phyloP scores from a whole-genome alignment of 768 basidiomycete species.

The Termitomyces sp. region DNA sequence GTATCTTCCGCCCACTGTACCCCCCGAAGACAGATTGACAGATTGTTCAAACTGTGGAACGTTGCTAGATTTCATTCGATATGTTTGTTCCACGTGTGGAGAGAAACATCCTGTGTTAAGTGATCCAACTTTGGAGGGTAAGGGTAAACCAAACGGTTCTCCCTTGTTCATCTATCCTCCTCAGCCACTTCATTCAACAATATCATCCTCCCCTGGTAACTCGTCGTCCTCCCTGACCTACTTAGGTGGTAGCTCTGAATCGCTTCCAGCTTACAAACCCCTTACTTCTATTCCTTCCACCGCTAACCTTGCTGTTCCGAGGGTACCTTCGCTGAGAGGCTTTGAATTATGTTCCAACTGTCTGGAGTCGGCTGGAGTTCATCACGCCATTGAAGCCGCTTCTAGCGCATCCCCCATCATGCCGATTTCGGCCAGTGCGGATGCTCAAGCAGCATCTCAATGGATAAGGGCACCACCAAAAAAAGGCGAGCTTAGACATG shows the following conservation, averaged over 20 bases:
- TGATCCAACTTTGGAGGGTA: constrained; percentile 41
- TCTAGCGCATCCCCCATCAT: constrained; percentile 44
- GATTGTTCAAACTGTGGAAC: constrained; percentile 82
- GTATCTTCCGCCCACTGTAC: constrained; percentile 41
- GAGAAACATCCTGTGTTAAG: constrained; percentile 55
- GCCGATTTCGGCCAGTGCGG: constrained; percentile 48
- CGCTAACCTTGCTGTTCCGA: constrained; percentile 24
- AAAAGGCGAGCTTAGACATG: constrained; percentile 79
- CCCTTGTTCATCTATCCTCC: constrained; percentile 30
- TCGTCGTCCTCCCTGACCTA: constrained; percentile 35
- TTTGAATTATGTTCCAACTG: constrained; percentile 87
- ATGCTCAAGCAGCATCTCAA: constrained; percentile 49
- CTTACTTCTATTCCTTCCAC: constrained; percentile 39
- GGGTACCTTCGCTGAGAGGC: constrained; percentile 35
- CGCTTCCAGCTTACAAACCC: constrained; percentile 33
- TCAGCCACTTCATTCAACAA: constrained; percentile 26
- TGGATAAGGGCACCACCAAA: constrained; percentile 69
- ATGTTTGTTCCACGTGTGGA: constrained; percentile 87
- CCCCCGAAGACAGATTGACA: constrained; percentile 63
- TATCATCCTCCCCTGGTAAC: constrained; percentile 23
- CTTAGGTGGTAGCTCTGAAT: constrained; percentile 26
- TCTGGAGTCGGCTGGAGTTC: constrained; percentile 72
- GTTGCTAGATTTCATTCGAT: constrained; percentile 77
- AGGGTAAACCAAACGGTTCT: constrained; percentile 36
- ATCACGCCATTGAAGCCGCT: constrained; percentile 67